Conservation (phyloP, 768 basidiomycete species). For the Xerocomellus intermedius region DNA sequence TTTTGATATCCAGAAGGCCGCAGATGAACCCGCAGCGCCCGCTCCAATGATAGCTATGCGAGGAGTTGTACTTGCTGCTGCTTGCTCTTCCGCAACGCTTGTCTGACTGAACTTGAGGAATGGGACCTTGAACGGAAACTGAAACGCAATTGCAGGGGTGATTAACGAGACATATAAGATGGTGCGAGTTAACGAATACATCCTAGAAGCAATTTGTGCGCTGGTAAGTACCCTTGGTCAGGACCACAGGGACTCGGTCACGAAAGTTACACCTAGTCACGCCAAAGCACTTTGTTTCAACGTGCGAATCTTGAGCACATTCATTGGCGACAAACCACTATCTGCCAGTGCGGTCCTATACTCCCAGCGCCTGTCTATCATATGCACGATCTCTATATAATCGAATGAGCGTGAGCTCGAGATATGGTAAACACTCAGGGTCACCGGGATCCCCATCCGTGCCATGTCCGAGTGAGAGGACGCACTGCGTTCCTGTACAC, state of each 20-base stretch:
- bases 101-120: slow-evolving; percentile 45
- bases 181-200: slow-evolving; percentile 18
- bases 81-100: slow-evolving; percentile 17
- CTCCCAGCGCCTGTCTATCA: neutral
- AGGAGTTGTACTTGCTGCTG: slow-evolving; percentile 33
- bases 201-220: neutral
- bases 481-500: neutral
- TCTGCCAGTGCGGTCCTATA: neutral
- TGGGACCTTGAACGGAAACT: slow-evolving; percentile 56
- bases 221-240: neutral
- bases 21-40: slow-evolving; percentile 82
- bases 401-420: neutral
- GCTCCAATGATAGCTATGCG: slow-evolving; percentile 88
- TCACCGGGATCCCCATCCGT: neutral
- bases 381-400: neutral
- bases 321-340: neutral
- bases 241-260: neutral
- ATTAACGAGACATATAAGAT: slow-evolving; percentile 23
- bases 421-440: neutral
- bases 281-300: neutral
- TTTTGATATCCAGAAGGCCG: slow-evolving; percentile 81
- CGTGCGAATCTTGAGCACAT: neutral
- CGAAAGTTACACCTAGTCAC: neutral
- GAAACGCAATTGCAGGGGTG: slow-evolving; percentile 32
- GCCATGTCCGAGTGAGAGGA: neutral